Base-by-base conservation (phyloP, 2,329 filamentous ascomycete species). In the Cercospora canescens region DNA sequence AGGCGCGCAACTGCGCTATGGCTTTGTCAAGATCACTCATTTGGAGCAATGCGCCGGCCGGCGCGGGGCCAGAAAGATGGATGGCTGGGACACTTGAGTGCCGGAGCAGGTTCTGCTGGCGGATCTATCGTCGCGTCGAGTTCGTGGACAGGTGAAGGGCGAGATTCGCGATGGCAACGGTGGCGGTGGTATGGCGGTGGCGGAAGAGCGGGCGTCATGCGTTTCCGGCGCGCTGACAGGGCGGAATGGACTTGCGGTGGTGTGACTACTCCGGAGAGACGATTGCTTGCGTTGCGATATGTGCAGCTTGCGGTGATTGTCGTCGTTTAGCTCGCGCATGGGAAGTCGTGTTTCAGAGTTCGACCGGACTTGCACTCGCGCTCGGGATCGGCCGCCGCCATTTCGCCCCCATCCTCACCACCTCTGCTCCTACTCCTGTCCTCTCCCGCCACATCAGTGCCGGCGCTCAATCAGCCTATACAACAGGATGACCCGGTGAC, bases 21-120 rank as follows among this genome's bases (percentile, higher is more conserved):
- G 94, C 94, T 82, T 88, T 91, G 83, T 98, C 95, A 76, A 98
- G 87, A 80, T 98, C 93, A 81, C 94, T 97, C 91, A 97, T 97
- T 14, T 54, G 70, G 67, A 45, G 60, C 54, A 56, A 52, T 56
- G 70, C 70, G 70, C 70, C 68, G 37, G 37, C 34, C 54, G 69
- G 70, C 68, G 70, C 70, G 41, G 35, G 54, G 30, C 65, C 54
- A 34, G n/a, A 11, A 6, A 21, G 24, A 12, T 7, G 11, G 32
- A n/a, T 7, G 12, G n/a, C 56, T 26, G 34, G 56, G 21, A 45
- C 39, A n/a, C 16, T n/a, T 7, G 21, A 45, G n/a, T 45, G 9
- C 6, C 21, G n/a, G 18, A 21, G 21, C 21, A n/a, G 16, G 5
- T 9, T 24, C 6, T 26, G 24, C 5, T 58, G n/a, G 18, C 28